A percentile compares a stretch with the other conserved stretches of the same genome.
These are phyloP conservation scores for Trifolium pratense DNA, from an alignment of 306 rosid genomes.

Conservation along the genomic window DNA sequence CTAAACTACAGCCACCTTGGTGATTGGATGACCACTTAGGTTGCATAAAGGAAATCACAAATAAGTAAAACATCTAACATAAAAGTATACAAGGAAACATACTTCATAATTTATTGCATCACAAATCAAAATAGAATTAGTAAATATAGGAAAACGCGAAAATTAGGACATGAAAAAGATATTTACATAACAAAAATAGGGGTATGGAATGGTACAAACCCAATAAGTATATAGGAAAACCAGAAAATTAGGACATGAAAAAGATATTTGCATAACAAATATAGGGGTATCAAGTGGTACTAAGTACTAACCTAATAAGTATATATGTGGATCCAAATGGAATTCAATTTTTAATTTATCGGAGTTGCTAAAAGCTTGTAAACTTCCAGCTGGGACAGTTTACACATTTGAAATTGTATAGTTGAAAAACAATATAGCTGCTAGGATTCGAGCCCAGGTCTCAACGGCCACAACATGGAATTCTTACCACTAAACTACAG, in stretches of 20 bases:
- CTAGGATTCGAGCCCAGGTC: constrained; percentile 16
- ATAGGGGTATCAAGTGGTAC: neutral
- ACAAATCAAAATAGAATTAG: neutral
- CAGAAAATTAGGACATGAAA: neutral
- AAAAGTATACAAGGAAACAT: neutral
- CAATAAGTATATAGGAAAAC: neutral
- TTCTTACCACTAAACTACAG: constrained; percentile 17
- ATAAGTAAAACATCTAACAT: neutral
- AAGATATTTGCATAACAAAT: neutral
- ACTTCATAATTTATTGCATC: neutral
- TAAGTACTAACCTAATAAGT: neutral
- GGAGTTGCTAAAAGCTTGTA: constrained; percentile 96
- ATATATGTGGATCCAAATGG: neutral
- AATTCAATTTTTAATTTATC: neutral
- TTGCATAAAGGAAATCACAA: neutral
- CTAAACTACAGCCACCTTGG: constrained; percentile 8
- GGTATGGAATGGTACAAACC: too few relatives aligned
- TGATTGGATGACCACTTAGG: neutral
- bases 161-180: neutral
- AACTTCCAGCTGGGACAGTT: constrained; percentile 75
- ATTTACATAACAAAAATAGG: neutral
- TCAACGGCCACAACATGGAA: constrained; percentile 15
- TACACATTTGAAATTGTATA: constrained; percentile 51
- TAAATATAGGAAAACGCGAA: neutral
- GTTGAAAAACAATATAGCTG: neutral